Base-by-base conservation (phyloP, 2,329 filamentous ascomycete genomes). In the Verticillium dahliae region DNA sequence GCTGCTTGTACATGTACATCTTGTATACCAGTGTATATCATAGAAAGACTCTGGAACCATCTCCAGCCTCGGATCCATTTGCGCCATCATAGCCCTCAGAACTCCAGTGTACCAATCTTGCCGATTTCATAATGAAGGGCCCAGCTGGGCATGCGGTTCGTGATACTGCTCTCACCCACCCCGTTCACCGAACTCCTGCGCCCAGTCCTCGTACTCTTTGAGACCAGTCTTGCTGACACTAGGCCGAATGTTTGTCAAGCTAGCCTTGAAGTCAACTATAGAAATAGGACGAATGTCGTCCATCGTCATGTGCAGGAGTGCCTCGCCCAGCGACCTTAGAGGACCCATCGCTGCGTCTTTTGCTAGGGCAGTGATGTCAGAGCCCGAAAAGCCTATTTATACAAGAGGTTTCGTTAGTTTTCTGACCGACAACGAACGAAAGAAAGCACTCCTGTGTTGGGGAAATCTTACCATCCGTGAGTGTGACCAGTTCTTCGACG, bases 281-380 rank as follows among this genome's bases (percentile, higher is more conserved):
- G 84, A 83, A 63, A 99, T 98, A 0, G 93, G 89, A 13, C 93
- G 84, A 67, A 99, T 98, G 67, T 98, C 87, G 64, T 99, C 95
- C 85, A 95, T 96, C 0, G 90, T 90, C 82, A 96, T 98, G 66
- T 91, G 88, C 38, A 99, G 81, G 35, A 99, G 78, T 50, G 90
- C 91, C 73, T 98, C 95, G 33, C 95, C 95, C 2, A 98, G 80
- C 60, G 92, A 94, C 37, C 95, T 86, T 13, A 99, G 79, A 0
- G 95, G 95, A 0, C 95, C 94, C 95, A 99, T 99, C 2, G 95
- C 95, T 9, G 95, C 95, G 72, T 99, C 95, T 76, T 99, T 99
- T 7, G 95, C 95, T 9, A 99, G 80, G 1, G 95, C 93, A 27
- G 95, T 98, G 66, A 99, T 97, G 70, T 99, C 95, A 1, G 92